Evolutionary conservation across 2,329 filamentous ascomycete species (phyloP).

Genomic region (Xylaria sp.): DNA sequence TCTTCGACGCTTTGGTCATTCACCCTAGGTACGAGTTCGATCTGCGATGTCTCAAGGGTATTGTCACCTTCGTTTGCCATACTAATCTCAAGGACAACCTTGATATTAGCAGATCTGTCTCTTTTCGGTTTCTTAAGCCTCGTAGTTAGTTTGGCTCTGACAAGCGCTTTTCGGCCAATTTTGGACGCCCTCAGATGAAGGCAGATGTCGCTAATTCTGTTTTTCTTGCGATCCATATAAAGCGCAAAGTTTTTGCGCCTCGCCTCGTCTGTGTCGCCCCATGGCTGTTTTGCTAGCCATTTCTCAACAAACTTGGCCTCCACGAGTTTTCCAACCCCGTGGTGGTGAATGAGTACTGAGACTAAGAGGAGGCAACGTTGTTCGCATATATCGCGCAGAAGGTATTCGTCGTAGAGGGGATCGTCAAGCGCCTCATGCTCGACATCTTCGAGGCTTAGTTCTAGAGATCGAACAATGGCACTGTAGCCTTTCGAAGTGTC

Average conservation of each 20-base stretch:
- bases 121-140: conserved; percentile 47
- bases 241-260: conserved; percentile 65
- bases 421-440: conserved; percentile 65
- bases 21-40: conserved; percentile 52
- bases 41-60: conserved; percentile 47
- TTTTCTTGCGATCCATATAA: conserved; percentile 63
- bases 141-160: conserved; percentile 60
- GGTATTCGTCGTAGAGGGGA: conserved; percentile 71
- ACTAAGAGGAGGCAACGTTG: conserved; percentile 69
- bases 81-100: conserved; percentile 52
- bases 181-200: conserved; percentile 60
- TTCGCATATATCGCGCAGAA: conserved; percentile 70
- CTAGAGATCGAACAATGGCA: conserved; percentile 70
- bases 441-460: conserved; percentile 64
- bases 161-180: conserved; percentile 64
- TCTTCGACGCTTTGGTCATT: conserved; percentile 72
- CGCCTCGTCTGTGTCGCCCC: conserved; percentile 65
- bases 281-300: conserved; percentile 80
- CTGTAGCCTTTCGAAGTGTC: conserved; percentile 63
- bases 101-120: conserved; percentile 49
- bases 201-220: conserved; percentile 65
- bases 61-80: conserved; percentile 48
- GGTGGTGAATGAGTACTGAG: conserved; percentile 68
- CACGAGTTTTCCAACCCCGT: conserved; percentile 67
- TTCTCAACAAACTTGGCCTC: conserved; percentile 74